Conservation (phyloP, 768 basidiomycete species). For the Kwoniella sp. region DNA sequence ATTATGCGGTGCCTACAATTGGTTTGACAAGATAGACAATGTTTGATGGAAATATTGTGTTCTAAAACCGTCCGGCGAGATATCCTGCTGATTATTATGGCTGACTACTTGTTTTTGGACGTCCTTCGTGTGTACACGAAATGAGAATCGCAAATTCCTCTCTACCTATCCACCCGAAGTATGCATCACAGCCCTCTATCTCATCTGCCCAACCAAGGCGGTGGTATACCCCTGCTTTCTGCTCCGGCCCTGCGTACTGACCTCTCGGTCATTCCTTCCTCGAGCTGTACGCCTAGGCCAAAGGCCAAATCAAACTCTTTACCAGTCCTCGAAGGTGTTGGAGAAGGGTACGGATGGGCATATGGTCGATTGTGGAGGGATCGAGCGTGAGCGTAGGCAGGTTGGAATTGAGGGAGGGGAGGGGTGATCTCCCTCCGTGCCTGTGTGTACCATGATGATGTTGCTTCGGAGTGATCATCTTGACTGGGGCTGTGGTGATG, state of each 20-base stretch:
- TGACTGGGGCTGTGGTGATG: too few relatives aligned
- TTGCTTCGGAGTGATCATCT: neutral
- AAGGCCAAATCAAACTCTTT: neutral
- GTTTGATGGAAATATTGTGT: too few relatives aligned
- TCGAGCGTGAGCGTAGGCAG: neutral
- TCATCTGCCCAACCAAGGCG: neutral
- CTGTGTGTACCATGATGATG: neutral
- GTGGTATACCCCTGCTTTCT: neutral
- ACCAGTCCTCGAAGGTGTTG: neutral
- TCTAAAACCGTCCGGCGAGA: too few relatives aligned
- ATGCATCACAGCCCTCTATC: too few relatives aligned
- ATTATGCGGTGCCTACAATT: too few relatives aligned
- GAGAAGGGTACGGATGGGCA: neutral
- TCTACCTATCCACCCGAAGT: too few relatives aligned
- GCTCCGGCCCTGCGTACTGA: neutral
- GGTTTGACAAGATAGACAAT: too few relatives aligned
- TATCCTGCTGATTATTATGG: too few relatives aligned
- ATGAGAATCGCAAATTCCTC: too few relatives aligned
- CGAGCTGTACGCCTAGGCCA: neutral
- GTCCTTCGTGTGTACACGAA: too few relatives aligned
- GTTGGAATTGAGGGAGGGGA: neutral
- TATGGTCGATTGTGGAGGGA: neutral
- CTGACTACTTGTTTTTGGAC: too few relatives aligned
- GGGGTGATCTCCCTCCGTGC: neutral
- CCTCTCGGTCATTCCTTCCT: neutral